Conservation (phyloP, 305 asterid genomes). For the Solanum hybrid region DNA sequence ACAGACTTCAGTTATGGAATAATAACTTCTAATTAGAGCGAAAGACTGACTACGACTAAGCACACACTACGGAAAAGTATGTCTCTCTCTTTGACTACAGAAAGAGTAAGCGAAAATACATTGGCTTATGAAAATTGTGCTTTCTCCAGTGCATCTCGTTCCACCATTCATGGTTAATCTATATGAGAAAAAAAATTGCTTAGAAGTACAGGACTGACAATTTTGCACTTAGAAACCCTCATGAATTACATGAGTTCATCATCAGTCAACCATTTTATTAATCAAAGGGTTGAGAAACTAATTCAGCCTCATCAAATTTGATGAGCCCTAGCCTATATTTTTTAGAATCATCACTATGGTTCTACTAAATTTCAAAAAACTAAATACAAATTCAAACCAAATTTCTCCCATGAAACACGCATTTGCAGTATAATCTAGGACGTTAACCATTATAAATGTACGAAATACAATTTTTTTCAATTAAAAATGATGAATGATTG, state of each 20-base stretch:
- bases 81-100: not conserved
- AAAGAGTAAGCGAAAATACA: not conserved
- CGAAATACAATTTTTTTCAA: not conserved
- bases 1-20: not conserved
- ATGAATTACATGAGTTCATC: not conserved
- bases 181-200: not conserved
- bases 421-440: not conserved
- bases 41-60: not conserved
- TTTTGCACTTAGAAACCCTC: not conserved
- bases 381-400: not conserved
- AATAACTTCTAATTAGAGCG: not conserved
- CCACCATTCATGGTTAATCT: not conserved
- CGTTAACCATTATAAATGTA: not conserved
- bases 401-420: not conserved
- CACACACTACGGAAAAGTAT: not conserved
- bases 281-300: not conserved
- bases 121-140: not conserved
- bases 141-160: not conserved
- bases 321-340: not conserved
- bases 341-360: not conserved
- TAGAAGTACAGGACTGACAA: not conserved
- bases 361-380: not conserved
- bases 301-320: not conserved
- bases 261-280: not conserved
- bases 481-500: not conserved